A percentile compares a stretch with the other conserved stretches of the same genome.
Conservation (phyloP, 139 green algal genomes). For the Bryopsis sp. region DNA sequence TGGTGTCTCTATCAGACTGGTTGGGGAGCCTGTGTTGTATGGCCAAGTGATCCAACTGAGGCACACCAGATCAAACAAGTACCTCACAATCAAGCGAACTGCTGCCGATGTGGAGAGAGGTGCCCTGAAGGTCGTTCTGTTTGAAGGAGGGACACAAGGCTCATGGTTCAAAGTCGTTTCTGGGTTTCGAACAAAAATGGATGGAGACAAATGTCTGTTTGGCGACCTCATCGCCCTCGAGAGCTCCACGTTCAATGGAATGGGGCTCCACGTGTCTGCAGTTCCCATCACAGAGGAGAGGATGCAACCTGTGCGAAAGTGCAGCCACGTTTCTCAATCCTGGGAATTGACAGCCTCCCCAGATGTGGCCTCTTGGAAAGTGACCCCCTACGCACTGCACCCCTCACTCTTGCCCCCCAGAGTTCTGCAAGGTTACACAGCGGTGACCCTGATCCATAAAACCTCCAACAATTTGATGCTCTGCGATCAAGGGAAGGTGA, state of each 20-base stretch:
- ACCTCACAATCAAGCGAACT: conserved; percentile 23
- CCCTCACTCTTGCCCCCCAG: neutral
- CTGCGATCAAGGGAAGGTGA: neutral
- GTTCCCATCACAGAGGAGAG: conserved; percentile 9
- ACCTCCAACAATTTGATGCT: conserved; percentile 1
- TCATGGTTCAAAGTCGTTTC: conserved; percentile 26
- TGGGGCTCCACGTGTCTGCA: conserved; percentile 20
- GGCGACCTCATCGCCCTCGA: conserved; percentile 22
- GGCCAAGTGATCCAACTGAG: conserved; percentile 24
- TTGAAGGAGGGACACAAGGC: conserved; percentile 20
- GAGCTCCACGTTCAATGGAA: conserved; percentile 18
- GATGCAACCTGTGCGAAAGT: conserved; percentile 26
- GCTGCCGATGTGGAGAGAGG: conserved; percentile 25
- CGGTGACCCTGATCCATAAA: conserved; percentile 5
- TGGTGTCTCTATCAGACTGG: conserved; percentile 11
- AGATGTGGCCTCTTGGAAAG: conserved; percentile 21
- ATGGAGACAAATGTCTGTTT: conserved; percentile 22
- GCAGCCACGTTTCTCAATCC: neutral
- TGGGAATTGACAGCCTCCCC: conserved; percentile 21
- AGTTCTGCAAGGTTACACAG: conserved; percentile 7
- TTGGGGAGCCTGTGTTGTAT: conserved; percentile 25
- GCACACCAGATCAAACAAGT: conserved; percentile 17
- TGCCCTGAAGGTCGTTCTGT: conserved; percentile 25
- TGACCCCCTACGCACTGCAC: conserved; percentile 22
- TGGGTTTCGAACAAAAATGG: conserved; percentile 25